A percentile compares a stretch with the other conserved stretches of the same genome.
These are phyloP conservation scores for Sugiyamaella grinbergsii DNA, from an alignment of 1,139 yeast genomes.

Conservation along the genomic window DNA sequence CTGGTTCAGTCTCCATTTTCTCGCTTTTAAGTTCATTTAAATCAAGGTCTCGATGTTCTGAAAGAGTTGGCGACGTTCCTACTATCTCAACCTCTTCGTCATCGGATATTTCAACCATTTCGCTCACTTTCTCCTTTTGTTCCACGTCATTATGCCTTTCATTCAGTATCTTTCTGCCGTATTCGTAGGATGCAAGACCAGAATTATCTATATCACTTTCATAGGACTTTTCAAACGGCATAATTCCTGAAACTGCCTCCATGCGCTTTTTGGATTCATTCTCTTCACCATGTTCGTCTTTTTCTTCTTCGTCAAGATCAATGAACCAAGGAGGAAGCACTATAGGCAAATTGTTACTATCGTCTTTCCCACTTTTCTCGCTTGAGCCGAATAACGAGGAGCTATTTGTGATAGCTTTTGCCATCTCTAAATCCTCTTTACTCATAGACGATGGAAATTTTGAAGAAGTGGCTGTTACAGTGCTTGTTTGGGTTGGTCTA, in stretches of 20 bases:
- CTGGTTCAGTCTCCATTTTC: neutral
- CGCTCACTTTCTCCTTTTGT: slow-evolving; percentile 13
- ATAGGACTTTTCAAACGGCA: slow-evolving; percentile 14
- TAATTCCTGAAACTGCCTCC: neutral
- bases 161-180: slow-evolving; percentile 17
- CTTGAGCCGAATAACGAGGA: neutral
- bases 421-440: slow-evolving; percentile 3
- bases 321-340: slow-evolving; percentile 25
- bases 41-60: too few relatives aligned
- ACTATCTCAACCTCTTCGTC: slow-evolving; percentile 19
- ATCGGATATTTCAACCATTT: slow-evolving; percentile 23
- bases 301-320: slow-evolving; percentile 27
- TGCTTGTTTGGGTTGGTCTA: too few relatives aligned
- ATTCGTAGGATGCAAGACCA: slow-evolving; percentile 18
- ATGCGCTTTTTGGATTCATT: slow-evolving; percentile 10
- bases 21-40: slow-evolving; percentile 14
- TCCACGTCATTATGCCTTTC: slow-evolving; percentile 9
- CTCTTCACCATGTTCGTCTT: slow-evolving; percentile 21
- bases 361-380: neutral
- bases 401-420: slow-evolving; percentile 9
- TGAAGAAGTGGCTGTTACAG: too few relatives aligned
- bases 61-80: neutral
- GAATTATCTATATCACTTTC: slow-evolving; percentile 18
- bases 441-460: too few relatives aligned
- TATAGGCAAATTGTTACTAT: neutral